Base-by-base conservation (phyloP, 192 early-diverging fungal genomes). In the Tieghemiomyces parasiticus region DNA sequence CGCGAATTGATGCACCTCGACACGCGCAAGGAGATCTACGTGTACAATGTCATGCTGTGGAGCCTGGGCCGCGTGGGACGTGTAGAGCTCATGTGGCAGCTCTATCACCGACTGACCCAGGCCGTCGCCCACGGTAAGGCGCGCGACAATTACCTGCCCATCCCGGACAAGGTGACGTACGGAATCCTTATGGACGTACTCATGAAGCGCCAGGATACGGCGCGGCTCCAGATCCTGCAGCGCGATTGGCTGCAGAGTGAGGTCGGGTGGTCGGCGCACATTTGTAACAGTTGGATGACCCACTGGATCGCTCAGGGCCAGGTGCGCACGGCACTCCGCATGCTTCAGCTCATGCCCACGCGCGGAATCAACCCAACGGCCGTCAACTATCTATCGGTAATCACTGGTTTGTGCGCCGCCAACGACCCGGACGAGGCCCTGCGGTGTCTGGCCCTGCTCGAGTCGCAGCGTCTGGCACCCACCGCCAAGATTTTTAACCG, bases 271-370 rank as follows among this genome's bases (percentile, higher is more conserved):
- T 38, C 32, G 3, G n/a, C 55, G 6, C 55, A 58, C 35, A 38
- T 58, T 22, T 58, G 55, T 6, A 58, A 28, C 55, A 3, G 16
- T 2, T 58, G 55, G 55, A 58, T 58, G 33, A n/a, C 4, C 0
- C 35, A 58, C 35, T 58, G 55, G 55, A 35, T 30, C 24, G 55
- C 16, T 12, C 16, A 58, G 6, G 55, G 55, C 2, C 55, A 58
- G 24, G 14, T 58, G 33, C 33, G 35, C 4, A 38, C 30, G 2
- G 55, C 55, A 14, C 30, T 35, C 55, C 34, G 35, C 22, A 58
- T 58, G 55, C 55, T 58, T 38, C 55, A 38, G 34, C 55, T 58
- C 28, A 58, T 58, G 55, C 55, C 55, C 22, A 35, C n/a, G 16
- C 32, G 55, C 3, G 55, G 55, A 4, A 58, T 58, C 20, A 35